Evolutionary conservation across 2,329 filamentous ascomycete genomes (phyloP).

Genomic region (Aspergillus viridinutans): DNA sequence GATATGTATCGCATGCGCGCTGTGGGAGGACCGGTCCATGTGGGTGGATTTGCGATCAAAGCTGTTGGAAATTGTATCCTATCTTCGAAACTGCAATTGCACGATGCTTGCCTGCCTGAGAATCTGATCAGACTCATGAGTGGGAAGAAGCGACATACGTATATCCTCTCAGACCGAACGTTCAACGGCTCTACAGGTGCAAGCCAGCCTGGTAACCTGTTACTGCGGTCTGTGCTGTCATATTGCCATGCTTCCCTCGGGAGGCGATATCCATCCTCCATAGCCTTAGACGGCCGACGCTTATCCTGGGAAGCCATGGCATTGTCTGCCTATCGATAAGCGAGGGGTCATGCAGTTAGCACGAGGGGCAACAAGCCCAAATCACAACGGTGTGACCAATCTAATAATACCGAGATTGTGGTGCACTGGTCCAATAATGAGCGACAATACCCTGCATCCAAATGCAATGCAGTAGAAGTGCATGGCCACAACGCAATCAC

Average conservation of each 20-base stretch:
- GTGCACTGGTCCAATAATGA: background rate
- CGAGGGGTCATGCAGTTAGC: slow-evolving; percentile 3
- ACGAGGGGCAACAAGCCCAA: slow-evolving; percentile 6
- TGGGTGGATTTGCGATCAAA: background rate
- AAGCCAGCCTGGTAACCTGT: background rate
- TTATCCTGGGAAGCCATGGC: slow-evolving; percentile 1
- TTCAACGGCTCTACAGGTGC: background rate
- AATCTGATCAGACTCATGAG: background rate
- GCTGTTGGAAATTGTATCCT: background rate
- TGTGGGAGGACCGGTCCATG: background rate
- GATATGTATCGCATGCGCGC: slow-evolving; percentile 16
- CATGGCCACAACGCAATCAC: background rate
- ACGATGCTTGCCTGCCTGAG: background rate
- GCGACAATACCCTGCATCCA: background rate
- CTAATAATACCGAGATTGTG: background rate
- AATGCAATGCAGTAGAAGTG: background rate
- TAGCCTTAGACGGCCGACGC: background rate
- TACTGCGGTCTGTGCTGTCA: background rate
- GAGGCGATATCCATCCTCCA: background rate
- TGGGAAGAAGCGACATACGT: background rate
- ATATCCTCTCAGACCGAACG: background rate
- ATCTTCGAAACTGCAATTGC: background rate
- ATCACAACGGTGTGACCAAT: background rate
- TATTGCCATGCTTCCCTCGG: background rate
- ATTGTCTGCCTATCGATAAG: slow-evolving; percentile 10